These are phyloP conservation scores for Arabis alpina DNA, from an alignment of 345 rosid species.

Conservation along the genomic window DNA sequence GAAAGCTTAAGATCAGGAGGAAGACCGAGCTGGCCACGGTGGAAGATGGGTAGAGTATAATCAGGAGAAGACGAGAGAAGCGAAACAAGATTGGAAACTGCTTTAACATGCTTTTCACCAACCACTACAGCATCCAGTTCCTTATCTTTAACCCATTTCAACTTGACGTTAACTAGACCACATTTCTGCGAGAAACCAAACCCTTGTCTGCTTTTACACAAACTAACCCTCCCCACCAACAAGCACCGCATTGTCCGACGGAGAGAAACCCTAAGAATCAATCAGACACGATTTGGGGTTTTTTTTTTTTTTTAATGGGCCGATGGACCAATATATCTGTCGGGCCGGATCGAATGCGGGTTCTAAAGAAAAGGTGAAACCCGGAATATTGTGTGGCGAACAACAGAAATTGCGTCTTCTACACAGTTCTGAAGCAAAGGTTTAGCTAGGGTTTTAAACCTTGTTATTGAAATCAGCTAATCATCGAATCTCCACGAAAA, in stretches of 20 bases:
- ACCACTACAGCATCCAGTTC: slow-evolving; percentile 62
- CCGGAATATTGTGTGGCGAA: slow-evolving; percentile 32
- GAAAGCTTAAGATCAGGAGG: slow-evolving; percentile 67
- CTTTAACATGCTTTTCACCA: slow-evolving; percentile 65
- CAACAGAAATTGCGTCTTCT: slow-evolving; percentile 39
- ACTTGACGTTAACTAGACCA: slow-evolving; percentile 69
- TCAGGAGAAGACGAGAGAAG: slow-evolving; percentile 51
- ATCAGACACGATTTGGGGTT: no score
- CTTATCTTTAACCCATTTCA: slow-evolving; percentile 87
- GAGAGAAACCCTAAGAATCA: not conserved
- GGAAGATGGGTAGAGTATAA: slow-evolving; percentile 56
- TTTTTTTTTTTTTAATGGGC: slow-evolving; percentile 10
- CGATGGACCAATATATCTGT: not conserved
- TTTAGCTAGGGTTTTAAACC: slow-evolving; percentile 47
- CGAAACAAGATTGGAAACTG: slow-evolving; percentile 62
- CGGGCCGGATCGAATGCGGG: slow-evolving; percentile 7
- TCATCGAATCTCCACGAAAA: slow-evolving; percentile 33
- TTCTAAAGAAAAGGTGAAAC: slow-evolving; percentile 29
- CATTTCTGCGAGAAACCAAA: slow-evolving; percentile 55
- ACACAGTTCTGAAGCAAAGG: slow-evolving; percentile 44
- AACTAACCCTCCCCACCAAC: slow-evolving; percentile 25
- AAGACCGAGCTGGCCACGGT: slow-evolving; percentile 69
- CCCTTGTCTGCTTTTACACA: slow-evolving; percentile 45
- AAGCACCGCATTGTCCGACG: slow-evolving; percentile 49
- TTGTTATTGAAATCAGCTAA: not conserved